These are phyloP conservation scores for Hirschioporus abietinus DNA, from an alignment of 768 basidiomycete genomes.

Conservation along the genomic window DNA sequence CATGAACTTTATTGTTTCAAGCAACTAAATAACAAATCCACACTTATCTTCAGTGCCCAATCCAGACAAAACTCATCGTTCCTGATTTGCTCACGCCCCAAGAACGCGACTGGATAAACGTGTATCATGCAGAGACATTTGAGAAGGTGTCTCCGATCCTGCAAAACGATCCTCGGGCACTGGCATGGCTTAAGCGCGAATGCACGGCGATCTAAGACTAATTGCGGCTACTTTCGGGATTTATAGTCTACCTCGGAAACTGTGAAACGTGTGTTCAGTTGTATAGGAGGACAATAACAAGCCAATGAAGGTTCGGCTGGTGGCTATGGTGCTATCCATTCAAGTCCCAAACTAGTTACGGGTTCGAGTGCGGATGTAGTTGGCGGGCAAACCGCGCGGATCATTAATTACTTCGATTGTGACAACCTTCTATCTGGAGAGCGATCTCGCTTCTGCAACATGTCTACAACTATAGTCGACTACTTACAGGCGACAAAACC, in stretches of 20 bases:
- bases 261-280: no score
- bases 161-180: conserved; percentile 50
- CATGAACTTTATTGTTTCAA: conserved; percentile 7
- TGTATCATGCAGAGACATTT: conserved; percentile 72
- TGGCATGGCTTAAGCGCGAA: conserved; percentile 60
- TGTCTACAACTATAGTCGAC: no score
- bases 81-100: conserved; percentile 47
- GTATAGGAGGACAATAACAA: no score
- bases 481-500: neutral
- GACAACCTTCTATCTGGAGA: no score
- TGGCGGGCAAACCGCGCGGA: no score
- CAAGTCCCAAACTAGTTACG: no score
- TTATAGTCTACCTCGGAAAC: no score
- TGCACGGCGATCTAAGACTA: conserved; percentile 31
- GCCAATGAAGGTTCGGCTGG: no score
- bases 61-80: conserved; percentile 81
- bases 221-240: neutral
- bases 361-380: no score
- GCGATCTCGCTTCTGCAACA: no score
- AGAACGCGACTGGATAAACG: conserved; percentile 82
- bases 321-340: no score
- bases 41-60: conserved; percentile 53
- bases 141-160: conserved; percentile 73
- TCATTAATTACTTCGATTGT: no score
- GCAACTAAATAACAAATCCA: neutral